Evolutionary conservation across 2,329 filamentous ascomycete genomes (phyloP).

Genomic region (Cladophialophora yegresii): DNA sequence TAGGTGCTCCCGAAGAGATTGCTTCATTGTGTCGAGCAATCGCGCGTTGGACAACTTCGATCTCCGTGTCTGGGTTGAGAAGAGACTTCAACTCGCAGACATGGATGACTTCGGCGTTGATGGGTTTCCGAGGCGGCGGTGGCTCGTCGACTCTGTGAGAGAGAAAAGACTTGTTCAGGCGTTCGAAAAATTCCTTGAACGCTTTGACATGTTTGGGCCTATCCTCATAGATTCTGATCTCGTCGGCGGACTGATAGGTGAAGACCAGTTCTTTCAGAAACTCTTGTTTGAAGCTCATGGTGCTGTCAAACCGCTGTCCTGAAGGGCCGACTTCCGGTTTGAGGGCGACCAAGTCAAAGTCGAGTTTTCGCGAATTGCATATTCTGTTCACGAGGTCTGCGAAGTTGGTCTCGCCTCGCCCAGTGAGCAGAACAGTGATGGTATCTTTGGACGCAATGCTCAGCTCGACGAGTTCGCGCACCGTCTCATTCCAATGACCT

Average conservation of each 20-base stretch:
- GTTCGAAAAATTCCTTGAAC: slow-evolving; percentile 80
- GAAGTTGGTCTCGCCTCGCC: slow-evolving; percentile 76
- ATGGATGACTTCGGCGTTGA: slow-evolving; percentile 79
- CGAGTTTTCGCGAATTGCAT: slow-evolving; percentile 70
- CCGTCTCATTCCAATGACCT: slow-evolving; percentile 95
- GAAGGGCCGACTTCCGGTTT: slow-evolving; percentile 82
- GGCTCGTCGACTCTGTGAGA: slow-evolving; percentile 39
- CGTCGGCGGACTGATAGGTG: slow-evolving; percentile 80
- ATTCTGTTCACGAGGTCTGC: slow-evolving; percentile 79
- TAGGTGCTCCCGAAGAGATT: slow-evolving; percentile 37
- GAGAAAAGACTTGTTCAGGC: slow-evolving; percentile 68
- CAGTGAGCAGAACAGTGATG: slow-evolving; percentile 82
- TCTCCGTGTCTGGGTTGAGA: slow-evolving; percentile 76
- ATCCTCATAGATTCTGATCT: slow-evolving; percentile 72
- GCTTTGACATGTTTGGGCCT: slow-evolving; percentile 68
- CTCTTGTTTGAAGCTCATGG: slow-evolving; percentile 88
- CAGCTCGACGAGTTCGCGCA: slow-evolving; percentile 75
- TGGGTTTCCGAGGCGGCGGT: slow-evolving; percentile 60
- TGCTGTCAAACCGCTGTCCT: slow-evolving; percentile 75
- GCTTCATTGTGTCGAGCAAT: slow-evolving; percentile 78
- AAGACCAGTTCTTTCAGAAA: slow-evolving; percentile 79
- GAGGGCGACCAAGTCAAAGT: slow-evolving; percentile 84
- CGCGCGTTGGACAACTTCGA: slow-evolving; percentile 82
- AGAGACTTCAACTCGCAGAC: slow-evolving; percentile 74
- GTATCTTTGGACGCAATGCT: slow-evolving; percentile 83